phyloP scores from a whole-genome alignment of 805 yeast species.

The Barnettozyma vustinii region DNA sequence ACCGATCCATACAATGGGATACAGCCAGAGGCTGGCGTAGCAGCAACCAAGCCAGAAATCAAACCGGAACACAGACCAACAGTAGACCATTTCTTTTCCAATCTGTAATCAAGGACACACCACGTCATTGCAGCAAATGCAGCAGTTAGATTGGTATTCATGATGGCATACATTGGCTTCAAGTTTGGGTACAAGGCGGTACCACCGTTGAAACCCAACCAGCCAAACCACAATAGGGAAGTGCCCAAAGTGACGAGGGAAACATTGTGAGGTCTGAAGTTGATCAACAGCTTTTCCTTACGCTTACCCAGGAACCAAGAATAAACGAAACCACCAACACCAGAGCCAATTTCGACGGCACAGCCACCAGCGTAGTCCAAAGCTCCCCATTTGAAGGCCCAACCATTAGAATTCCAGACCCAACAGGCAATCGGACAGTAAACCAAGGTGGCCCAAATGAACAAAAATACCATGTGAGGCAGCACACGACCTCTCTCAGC shows the following conservation, averaged over 20 bases:
- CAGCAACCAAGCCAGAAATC: constrained; percentile 94
- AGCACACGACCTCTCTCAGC: constrained; percentile 90
- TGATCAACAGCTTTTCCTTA: constrained; percentile 67
- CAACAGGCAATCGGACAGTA: constrained; percentile 94
- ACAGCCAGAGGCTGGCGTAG: constrained; percentile 90
- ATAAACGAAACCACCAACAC: constrained; percentile 84
- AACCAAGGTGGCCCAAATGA: constrained; percentile 86
- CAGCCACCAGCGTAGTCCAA: constrained; percentile 98
- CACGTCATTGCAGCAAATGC: constrained; percentile 88
- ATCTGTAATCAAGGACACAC: constrained; percentile 84
- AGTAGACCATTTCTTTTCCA: constrained; percentile 88
- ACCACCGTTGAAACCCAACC: constrained; percentile 95
- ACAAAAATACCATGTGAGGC: constrained; percentile 77
- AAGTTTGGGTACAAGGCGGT: constrained; percentile 78
- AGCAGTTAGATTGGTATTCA: constrained; percentile 89
- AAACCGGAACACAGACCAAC: constrained; percentile 95
- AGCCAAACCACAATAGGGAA: constrained; percentile 82
- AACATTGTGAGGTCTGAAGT: constrained; percentile 93
- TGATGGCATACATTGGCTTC: constrained; percentile 81
- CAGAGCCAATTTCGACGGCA: constrained; percentile 89
- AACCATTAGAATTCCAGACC: constrained; percentile 91
- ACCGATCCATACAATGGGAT: constrained; percentile 91
- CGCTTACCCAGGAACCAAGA: constrained; percentile 79
- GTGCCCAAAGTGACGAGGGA: constrained; percentile 90
- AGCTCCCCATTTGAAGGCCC: constrained; percentile 92